Evolutionary conservation across 108 stramenopile species (phyloP), one percentile per base, ranked within the genome.

Genomic region (Aurantiochytrium sp.): DNA sequence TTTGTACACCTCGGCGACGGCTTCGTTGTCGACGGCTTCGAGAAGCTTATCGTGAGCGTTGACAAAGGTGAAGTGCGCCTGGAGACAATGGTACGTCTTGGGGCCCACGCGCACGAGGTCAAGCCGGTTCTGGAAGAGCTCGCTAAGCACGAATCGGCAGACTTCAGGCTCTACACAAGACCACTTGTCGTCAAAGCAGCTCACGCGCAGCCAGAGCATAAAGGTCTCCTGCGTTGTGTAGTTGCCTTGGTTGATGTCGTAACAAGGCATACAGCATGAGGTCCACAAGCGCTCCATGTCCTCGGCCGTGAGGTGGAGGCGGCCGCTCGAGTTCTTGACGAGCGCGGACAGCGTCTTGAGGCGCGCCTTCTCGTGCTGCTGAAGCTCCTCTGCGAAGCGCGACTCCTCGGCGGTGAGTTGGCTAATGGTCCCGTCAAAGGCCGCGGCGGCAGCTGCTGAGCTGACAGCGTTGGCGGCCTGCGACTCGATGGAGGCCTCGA

Each of bases 161-260:
- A 81, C 39, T 15, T 81, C 73, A 6, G 39, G 39, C 24, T 41
- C 39, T 17, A 81, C 73, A 30, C 73, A 81, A 15, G 39, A n/a
- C 42, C n/a, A 41, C 73, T 21, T 81, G 8, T 22, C 39, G 27
- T 81, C 73, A 24, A 81, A 81, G 24, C 42, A 41, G 39, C n/a
- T 41, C 42, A 81, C 73, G n/a, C 73, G 39, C 6, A 81, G 73
- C 73, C 73, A 81, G 30, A 81, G 45, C 73, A 81, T 81, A 48
- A 81, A 81, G 73, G 73, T 81, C 73, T 81, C 73, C 45, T 81
- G 73, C n/a, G 73, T 81, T 2, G 73, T 81, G 73, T 48, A 81
- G 45, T 81, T 81, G 39, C 73, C 73, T 1, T 30, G 1, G 45
- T 81, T 81, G 21, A 12, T 10, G 1, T 81, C 73, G 24, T 39